Evolutionary conservation across 1,284 basidiomycete genomes (phyloP).

Genomic region (Cutaneotrichosporon sp.): DNA sequence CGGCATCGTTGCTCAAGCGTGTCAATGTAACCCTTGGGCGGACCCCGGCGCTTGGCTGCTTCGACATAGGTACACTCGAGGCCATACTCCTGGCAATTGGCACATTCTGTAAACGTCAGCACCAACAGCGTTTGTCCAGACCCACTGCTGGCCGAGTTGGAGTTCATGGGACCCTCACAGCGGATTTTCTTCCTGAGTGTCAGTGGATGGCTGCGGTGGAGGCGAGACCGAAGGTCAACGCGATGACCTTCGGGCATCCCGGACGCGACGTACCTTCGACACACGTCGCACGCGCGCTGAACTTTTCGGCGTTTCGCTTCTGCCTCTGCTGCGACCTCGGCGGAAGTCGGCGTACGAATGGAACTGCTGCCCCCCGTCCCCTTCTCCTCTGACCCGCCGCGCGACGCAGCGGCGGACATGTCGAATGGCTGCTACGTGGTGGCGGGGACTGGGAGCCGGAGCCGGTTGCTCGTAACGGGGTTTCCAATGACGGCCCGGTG

Average conservation of each 20-base stretch:
- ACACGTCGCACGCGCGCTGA: slow-evolving; percentile 47
- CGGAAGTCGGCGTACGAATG: slow-evolving; percentile 3
- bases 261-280: slow-evolving; percentile 23
- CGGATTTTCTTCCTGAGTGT: slow-evolving; percentile 43
- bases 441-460: no score
- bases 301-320: slow-evolving; percentile 24
- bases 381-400: slow-evolving; percentile 5
- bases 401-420: not conserved
- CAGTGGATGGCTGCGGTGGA: not conserved
- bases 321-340: slow-evolving; percentile 20
- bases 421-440: no score
- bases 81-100: slow-evolving; percentile 68
- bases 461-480: no score
- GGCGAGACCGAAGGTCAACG: not conserved
- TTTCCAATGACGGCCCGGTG: no score
- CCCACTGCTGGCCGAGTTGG: slow-evolving; percentile 31
- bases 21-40: slow-evolving; percentile 76
- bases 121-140: no score
- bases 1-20: slow-evolving; percentile 64
- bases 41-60: slow-evolving; percentile 74
- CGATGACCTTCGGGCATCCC: not conserved
- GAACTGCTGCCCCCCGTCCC: not conserved
- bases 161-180: slow-evolving; percentile 48
- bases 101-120: slow-evolving; percentile 52
- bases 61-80: slow-evolving; percentile 69